These are phyloP conservation scores for Periconia sp. DNA, from an alignment of 2,329 filamentous ascomycete species.

Conservation along the genomic window DNA sequence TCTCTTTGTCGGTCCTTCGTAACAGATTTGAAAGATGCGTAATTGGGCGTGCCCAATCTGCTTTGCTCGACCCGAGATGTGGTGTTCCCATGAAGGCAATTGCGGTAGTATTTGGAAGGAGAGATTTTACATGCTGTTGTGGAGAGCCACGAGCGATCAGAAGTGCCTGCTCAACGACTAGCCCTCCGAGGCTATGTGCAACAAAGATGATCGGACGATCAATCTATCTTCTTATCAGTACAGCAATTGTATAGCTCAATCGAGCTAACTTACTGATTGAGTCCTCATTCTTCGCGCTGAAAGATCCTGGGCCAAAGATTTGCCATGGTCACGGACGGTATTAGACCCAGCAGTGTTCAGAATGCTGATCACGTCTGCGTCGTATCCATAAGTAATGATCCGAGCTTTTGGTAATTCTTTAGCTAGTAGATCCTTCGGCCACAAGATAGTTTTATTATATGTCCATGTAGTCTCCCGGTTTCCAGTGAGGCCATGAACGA, in stretches of 20 bases:
- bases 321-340: slow-evolving; percentile 12
- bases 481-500: slow-evolving; percentile 15
- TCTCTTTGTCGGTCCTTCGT: background rate
- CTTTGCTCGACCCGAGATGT: background rate
- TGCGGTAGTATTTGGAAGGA: background rate
- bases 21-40: background rate
- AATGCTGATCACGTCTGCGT: slow-evolving; percentile 9
- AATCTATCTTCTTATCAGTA: too few relatives aligned
- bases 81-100: background rate
- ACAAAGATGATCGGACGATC: slow-evolving; percentile 14
- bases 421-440: slow-evolving; percentile 13
- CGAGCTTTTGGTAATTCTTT: slow-evolving; percentile 12
- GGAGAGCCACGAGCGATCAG: too few relatives aligned
- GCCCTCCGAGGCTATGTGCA: slow-evolving; percentile 12
- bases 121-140: too few relatives aligned
- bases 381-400: slow-evolving; percentile 17
- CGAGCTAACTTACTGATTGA: background rate
- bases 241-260: slow-evolving; percentile 1
- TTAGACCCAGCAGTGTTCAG: slow-evolving; percentile 8
- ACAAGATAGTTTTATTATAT: slow-evolving; percentile 5
- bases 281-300: background rate
- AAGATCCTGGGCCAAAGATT: slow-evolving; percentile 8
- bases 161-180: slow-evolving; percentile 8
- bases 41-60: background rate
- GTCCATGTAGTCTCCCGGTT: slow-evolving; percentile 16